Evolutionary conservation across 768 basidiomycete species (phyloP).

Genomic region (Pholiota microspora): DNA sequence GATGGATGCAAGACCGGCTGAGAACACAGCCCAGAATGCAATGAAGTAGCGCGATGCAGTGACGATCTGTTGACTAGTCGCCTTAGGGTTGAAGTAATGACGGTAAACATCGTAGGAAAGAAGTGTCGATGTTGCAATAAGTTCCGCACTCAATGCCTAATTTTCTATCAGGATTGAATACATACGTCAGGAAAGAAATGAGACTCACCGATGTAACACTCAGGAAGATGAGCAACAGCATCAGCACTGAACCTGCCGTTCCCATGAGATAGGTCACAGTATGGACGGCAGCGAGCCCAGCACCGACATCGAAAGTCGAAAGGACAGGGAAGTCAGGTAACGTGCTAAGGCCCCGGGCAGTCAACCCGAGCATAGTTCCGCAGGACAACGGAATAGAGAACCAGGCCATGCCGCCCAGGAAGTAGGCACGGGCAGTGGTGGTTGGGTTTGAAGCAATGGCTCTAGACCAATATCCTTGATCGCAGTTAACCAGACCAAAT

Average conservation of each 20-base stretch:
- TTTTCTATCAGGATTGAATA: background rate
- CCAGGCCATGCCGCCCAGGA: constrained; percentile 38
- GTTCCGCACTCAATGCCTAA: constrained; percentile 29
- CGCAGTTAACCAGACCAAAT: constrained; percentile 20
- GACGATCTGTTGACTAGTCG: constrained; percentile 9
- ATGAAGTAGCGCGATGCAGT: constrained; percentile 12
- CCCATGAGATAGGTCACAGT: constrained; percentile 32
- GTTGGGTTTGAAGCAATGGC: constrained; percentile 35
- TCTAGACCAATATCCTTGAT: constrained; percentile 35
- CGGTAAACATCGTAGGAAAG: constrained; percentile 32
- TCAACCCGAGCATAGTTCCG: constrained; percentile 35
- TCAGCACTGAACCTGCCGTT: constrained; percentile 32
- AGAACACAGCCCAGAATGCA: constrained; percentile 21
- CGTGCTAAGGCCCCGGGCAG: constrained; percentile 24
- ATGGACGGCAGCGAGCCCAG: constrained; percentile 33
- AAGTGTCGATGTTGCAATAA: constrained; percentile 34
- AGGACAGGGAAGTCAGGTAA: constrained; percentile 25
- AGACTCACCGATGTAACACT: constrained; percentile 30
- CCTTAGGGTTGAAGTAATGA: constrained; percentile 20
- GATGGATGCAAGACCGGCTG: constrained; percentile 21
- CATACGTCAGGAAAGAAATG: background rate
- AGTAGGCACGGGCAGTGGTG: constrained; percentile 34
- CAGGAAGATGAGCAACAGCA: constrained; percentile 33
- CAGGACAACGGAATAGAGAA: constrained; percentile 37
- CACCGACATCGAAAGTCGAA: constrained; percentile 25